phyloP scores from a whole-genome alignment of 139 green algal species.

The Astrephomene gubernaculifera region DNA sequence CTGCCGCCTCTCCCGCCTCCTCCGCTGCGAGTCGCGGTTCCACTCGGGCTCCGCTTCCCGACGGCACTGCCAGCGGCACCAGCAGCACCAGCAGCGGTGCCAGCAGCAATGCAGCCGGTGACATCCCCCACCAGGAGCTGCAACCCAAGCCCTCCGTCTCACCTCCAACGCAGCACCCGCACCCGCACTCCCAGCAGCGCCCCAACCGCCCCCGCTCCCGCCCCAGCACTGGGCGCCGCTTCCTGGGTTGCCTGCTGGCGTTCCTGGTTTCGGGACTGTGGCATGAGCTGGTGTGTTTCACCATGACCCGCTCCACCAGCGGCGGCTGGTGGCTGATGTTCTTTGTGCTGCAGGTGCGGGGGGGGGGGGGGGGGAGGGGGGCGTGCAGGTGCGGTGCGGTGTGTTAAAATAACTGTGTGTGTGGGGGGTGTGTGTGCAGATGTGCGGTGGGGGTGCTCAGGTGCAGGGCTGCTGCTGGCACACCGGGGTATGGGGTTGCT shows the following conservation, averaged over 20 bases:
- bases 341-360: slow-evolving; percentile 28
- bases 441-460: too few relatives aligned
- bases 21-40: too few relatives aligned
- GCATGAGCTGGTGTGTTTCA: slow-evolving; percentile 60
- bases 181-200: neutral
- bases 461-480: too few relatives aligned
- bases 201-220: neutral
- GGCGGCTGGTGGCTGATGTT: slow-evolving; percentile 16
- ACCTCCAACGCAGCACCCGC: neutral
- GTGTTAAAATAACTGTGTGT: too few relatives aligned
- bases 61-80: too few relatives aligned
- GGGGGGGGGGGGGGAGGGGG: neutral
- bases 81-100: neutral
- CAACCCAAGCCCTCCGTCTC: neutral
- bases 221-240: neutral
- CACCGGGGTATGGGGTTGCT: too few relatives aligned
- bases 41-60: too few relatives aligned
- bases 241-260: slow-evolving; percentile 21
- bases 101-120: neutral
- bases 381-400: too few relatives aligned
- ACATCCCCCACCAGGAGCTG: neutral
- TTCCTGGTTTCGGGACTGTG: slow-evolving; percentile 57
- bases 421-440: too few relatives aligned
- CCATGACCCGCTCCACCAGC: slow-evolving; percentile 3
- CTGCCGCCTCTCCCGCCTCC: too few relatives aligned